Evolutionary conservation across 768 basidiomycete genomes (phyloP).

Genomic region (Gloeophyllum trabeum): DNA sequence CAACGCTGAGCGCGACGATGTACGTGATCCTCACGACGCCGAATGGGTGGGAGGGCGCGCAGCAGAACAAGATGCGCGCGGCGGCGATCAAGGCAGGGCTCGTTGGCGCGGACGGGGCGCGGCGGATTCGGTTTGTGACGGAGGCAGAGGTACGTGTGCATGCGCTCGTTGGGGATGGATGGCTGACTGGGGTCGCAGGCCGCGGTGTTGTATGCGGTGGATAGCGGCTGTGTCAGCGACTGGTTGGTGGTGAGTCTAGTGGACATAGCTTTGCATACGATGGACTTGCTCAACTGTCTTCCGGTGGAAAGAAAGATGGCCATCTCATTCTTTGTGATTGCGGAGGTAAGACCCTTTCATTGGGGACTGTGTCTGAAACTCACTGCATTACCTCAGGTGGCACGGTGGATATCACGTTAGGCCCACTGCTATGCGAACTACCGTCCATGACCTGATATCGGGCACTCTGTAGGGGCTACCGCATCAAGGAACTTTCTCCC

Average conservation of each 20-base stretch:
- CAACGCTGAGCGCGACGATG: conserved; percentile 8
- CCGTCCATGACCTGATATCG: neutral
- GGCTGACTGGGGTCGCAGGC: conserved; percentile 5
- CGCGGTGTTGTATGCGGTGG: conserved; percentile 11
- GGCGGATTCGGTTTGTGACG: conserved; percentile 11
- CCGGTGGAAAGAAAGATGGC: conserved; percentile 10
- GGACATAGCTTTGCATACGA: neutral
- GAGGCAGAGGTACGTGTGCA: conserved; percentile 4
- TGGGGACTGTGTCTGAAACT: neutral
- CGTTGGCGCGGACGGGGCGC: conserved; percentile 8
- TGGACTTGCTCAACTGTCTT: neutral
- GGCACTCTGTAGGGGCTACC: conserved; percentile 6
- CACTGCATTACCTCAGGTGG: neutral
- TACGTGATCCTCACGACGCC: conserved; percentile 13
- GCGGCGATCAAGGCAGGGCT: conserved; percentile 13
- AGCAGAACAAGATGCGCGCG: conserved; percentile 11
- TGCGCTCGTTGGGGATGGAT: neutral
- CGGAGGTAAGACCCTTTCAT: conserved; percentile 12
- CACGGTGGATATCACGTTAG: neutral
- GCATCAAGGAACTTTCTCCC: conserved; percentile 7
- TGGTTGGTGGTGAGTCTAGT: conserved; percentile 12
- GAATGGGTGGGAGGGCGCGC: conserved; percentile 14
- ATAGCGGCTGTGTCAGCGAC: conserved; percentile 10
- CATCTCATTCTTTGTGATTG: conserved; percentile 19
- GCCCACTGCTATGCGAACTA: neutral